A percentile compares a stretch with the other conserved stretches of the same genome.
phyloP scores from a whole-genome alignment of 148 eudicot species.

The Arctostaphylos glauca region DNA sequence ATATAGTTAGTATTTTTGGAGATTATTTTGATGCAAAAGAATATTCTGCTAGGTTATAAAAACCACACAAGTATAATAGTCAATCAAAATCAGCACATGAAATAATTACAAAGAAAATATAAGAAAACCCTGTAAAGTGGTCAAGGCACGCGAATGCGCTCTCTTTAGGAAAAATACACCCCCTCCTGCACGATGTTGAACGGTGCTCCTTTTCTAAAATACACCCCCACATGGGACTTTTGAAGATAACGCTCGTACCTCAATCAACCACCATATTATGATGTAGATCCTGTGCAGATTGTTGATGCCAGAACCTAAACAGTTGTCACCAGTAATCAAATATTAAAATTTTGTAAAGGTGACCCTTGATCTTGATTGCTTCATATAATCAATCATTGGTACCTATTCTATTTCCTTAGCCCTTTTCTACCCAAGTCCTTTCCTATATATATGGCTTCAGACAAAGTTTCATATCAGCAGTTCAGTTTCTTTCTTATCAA shows the following conservation, averaged over 20 bases:
- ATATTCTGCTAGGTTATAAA: too few relatives aligned
- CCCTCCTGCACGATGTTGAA: too few relatives aligned
- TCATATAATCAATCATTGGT: conserved; percentile 59
- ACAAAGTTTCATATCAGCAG: conserved; percentile 27
- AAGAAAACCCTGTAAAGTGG: too few relatives aligned
- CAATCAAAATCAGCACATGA: too few relatives aligned
- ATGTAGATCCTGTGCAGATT: conserved; percentile 50
- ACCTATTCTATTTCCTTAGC: conserved; percentile 13
- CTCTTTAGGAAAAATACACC: too few relatives aligned
- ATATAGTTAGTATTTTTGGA: too few relatives aligned
- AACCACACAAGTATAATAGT: too few relatives aligned
- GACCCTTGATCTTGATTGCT: conserved; percentile 56
- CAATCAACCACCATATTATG: conserved; percentile 71
- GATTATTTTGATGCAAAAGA: too few relatives aligned
- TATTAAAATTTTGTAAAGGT: conserved; percentile 37
- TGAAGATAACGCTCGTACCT: conserved; percentile 16
- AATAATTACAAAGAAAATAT: too few relatives aligned
- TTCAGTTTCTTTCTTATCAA: background rate
- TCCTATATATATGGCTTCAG: conserved; percentile 28
- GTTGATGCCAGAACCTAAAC: conserved; percentile 44
- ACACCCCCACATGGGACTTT: too few relatives aligned
- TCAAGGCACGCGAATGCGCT: too few relatives aligned
- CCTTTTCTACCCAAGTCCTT: conserved; percentile 15
- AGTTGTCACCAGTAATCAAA: conserved; percentile 58
- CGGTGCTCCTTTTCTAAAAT: too few relatives aligned